These are phyloP conservation scores for Monosporozyma solicola DNA, from an alignment of 805 yeast genomes.

Conservation along the genomic window DNA sequence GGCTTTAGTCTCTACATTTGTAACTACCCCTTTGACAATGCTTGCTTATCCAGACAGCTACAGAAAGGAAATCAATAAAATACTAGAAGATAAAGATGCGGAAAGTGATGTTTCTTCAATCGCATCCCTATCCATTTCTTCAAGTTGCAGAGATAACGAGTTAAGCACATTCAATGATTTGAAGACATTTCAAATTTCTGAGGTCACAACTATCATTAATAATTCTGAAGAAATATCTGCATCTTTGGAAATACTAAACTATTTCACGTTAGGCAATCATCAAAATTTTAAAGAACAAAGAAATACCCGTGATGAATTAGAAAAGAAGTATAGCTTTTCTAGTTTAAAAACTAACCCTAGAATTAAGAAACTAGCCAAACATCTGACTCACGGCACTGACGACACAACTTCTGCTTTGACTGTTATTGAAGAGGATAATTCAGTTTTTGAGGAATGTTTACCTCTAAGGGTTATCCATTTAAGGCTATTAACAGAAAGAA, in stretches of 20 bases:
- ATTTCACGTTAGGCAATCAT: slow-evolving; percentile 13
- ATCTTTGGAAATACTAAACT: slow-evolving; percentile 23
- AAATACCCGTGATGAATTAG: neutral
- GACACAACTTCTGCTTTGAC: slow-evolving; percentile 15
- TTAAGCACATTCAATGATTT: slow-evolving; percentile 16
- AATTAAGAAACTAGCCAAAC: slow-evolving; percentile 13
- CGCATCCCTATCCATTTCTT: neutral
- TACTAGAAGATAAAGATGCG: slow-evolving; percentile 14
- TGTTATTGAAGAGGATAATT: slow-evolving; percentile 14
- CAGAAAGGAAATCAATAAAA: slow-evolving; percentile 40
- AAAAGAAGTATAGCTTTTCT: slow-evolving; percentile 14
- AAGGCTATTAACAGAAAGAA: slow-evolving; percentile 54
- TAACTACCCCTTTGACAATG: slow-evolving; percentile 69
- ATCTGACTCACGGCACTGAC: slow-evolving; percentile 13
- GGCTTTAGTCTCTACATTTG: slow-evolving; percentile 70
- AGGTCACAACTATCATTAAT: slow-evolving; percentile 19
- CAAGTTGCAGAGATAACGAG: neutral
- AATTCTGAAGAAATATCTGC: slow-evolving; percentile 26
- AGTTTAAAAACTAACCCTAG: slow-evolving; percentile 12
- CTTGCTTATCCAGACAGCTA: slow-evolving; percentile 52
- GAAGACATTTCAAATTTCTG: slow-evolving; percentile 12
- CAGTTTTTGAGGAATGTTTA: slow-evolving; percentile 19
- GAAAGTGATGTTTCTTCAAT: neutral
- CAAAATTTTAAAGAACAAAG: neutral
- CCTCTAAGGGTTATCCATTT: slow-evolving; percentile 33